Evolutionary conservation across 2,329 filamentous ascomycete species (phyloP), one percentile per base, ranked within the genome.

Genomic region (Tolypocladium pustulatum): DNA sequence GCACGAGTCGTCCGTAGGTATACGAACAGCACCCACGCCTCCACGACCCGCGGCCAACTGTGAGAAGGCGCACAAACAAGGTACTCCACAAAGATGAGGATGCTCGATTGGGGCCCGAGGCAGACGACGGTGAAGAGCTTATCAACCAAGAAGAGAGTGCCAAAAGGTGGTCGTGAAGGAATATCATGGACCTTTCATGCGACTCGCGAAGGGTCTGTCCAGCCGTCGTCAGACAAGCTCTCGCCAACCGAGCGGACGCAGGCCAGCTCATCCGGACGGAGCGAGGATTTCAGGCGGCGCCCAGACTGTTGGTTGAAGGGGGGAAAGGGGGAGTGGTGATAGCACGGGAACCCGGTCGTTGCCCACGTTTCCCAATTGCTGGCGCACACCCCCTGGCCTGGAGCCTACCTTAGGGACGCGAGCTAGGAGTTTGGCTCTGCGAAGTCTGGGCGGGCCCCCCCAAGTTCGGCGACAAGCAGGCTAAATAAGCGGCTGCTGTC

Each of bases 361-460:
- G 51, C 30, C 56, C 56, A 58, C 56, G 56, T 58, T 58, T 58
- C 49, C 51, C 22, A 25, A 25, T 36, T 22, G 56, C 6, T 43
- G 37, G 37, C 36, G 27, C 56, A 46, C 56, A 40, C 54, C 54
- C 36, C 36, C 54, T n/a, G 54, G 37, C 37, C 7, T 5, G 17
- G 41, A 27, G 41, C n/a, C n/a, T n/a, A 34, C 5, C 41, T 9
- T 4, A 46, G 41, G 41, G 25, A 10, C 46, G 46, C 27, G 25
- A 51, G 46, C 15, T 51, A 51, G 32, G 13, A 32, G 46, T 3
- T 32, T 32, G 46, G 46, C 27, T n/a, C 27, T 5, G 27, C 27
- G 25, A 51, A 9, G 46, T 12, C 25, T 51, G 46, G 17, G 9
- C 36, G 22, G 34, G 3, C 53, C 53, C 52, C 36, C 9, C n/a